A percentile compares a stretch with the other conserved stretches of the same genome.
These are phyloP conservation scores for Creolimax fragrantissima DNA, from an alignment of 78 protist genomes.

Conservation along the genomic window DNA sequence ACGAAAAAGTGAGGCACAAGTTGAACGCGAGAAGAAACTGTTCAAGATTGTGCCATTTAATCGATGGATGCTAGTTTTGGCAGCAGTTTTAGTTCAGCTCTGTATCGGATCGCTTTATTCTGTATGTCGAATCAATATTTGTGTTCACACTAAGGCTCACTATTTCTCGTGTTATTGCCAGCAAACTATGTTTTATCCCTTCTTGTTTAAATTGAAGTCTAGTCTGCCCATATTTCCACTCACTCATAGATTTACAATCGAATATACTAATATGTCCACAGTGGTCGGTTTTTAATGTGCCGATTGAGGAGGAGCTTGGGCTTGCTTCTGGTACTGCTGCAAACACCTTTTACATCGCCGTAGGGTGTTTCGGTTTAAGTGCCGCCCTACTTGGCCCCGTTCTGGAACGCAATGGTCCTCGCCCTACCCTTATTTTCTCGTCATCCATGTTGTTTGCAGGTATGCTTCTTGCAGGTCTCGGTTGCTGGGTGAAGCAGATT, in stretches of 20 bases:
- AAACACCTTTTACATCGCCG: slow-evolving; percentile 21
- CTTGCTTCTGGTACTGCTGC: not conserved
- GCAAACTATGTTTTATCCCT: no score
- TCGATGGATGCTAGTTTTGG: not conserved
- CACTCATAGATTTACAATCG: no score
- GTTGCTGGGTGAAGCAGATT: slow-evolving; percentile 1
- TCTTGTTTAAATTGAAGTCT: no score
- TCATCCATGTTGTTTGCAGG: slow-evolving; percentile 17
- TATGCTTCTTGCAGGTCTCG: slow-evolving; percentile 40
- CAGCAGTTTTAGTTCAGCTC: not conserved
- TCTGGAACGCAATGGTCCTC: slow-evolving; percentile 40
- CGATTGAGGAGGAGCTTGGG: not conserved
- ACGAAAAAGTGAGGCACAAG: not conserved
- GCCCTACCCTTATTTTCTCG: slow-evolving; percentile 17
- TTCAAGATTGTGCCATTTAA: not conserved
- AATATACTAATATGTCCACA: no score
- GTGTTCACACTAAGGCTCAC: no score
- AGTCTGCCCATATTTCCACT: no score
- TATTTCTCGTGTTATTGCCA: no score
- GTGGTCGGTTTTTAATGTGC: not conserved
- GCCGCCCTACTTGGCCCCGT: slow-evolving; percentile 27
- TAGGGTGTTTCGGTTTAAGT: slow-evolving; percentile 23
- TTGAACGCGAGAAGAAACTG: not conserved
- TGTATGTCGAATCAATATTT: no score
- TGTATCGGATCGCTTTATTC: not conserved